Percentiles rank a stretch among this genome's conserved stretches.
phyloP scores from a whole-genome alignment of 768 basidiomycete species.

The Postia placenta region DNA sequence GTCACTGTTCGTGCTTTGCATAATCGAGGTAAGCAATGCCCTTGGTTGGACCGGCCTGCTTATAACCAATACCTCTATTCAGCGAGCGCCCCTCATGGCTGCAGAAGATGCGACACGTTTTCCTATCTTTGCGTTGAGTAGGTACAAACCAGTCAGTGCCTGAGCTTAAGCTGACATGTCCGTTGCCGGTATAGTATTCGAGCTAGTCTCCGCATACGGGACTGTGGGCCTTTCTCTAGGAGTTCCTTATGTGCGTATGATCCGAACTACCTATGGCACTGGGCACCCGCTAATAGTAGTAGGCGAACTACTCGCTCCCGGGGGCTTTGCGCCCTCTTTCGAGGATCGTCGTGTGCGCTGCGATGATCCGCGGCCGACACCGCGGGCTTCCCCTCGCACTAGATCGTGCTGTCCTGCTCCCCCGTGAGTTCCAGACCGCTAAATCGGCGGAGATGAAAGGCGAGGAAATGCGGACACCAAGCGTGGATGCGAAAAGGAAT shows the following conservation, averaged over 20 bases:
- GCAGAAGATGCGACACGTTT: conserved; percentile 58
- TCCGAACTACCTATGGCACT: neutral
- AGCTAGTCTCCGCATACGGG: conserved; percentile 82
- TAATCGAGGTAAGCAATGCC: conserved; percentile 65
- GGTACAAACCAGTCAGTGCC: no score
- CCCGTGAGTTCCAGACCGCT: conserved; percentile 3
- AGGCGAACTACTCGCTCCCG: conserved; percentile 79
- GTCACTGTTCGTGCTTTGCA: conserved; percentile 83
- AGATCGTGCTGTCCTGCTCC: conserved; percentile 37
- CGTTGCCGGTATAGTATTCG: conserved; percentile 81
- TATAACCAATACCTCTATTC: no score
- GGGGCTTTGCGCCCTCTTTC: conserved; percentile 76
- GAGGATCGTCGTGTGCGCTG: conserved; percentile 77
- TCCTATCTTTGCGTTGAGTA: conserved; percentile 73
- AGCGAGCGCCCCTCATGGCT: conserved; percentile 58
- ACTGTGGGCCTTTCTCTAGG: conserved; percentile 90
- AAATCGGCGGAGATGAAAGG: no score
- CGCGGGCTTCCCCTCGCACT: conserved; percentile 85
- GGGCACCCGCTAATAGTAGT: no score
- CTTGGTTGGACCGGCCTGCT: neutral
- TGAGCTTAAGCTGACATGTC: no score
- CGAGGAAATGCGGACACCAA: no score
- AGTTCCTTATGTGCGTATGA: conserved; percentile 50
- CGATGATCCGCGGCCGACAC: conserved; percentile 94
- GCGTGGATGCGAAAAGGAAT: no score